Conservation (phyloP, 768 basidiomycete genomes). For the Lentinus brumalis region DNA sequence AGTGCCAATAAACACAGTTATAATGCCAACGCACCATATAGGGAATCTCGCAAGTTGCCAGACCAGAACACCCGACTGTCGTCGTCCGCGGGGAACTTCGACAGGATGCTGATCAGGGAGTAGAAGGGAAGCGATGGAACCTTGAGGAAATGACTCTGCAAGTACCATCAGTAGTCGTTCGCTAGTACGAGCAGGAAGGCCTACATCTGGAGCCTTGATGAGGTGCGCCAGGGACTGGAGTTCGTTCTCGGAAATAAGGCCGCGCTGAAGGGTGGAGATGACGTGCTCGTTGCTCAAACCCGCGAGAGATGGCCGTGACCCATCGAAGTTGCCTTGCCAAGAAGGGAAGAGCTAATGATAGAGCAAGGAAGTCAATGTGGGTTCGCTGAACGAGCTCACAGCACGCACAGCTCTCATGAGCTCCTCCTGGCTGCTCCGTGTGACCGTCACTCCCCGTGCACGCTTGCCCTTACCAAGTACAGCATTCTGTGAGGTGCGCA, state of each 20-base stretch:
- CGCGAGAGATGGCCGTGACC: slow-evolving; percentile 65
- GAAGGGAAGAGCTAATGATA: slow-evolving; percentile 68
- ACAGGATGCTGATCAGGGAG: slow-evolving; percentile 70
- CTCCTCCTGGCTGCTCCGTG: slow-evolving; percentile 77
- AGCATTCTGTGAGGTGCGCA: slow-evolving; percentile 57
- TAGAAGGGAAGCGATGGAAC: slow-evolving; percentile 82
- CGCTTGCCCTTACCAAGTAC: slow-evolving; percentile 79
- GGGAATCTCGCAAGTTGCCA: slow-evolving; percentile 55
- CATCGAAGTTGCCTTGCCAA: slow-evolving; percentile 78
- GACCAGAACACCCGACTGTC: slow-evolving; percentile 82
- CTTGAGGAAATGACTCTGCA: slow-evolving; percentile 83
- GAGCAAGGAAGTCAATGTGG: not conserved
- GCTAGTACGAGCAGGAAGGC: slow-evolving; percentile 26
- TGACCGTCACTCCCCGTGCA: slow-evolving; percentile 83
- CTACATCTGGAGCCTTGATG: slow-evolving; percentile 76
- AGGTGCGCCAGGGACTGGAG: slow-evolving; percentile 66
- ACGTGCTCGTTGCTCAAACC: slow-evolving; percentile 61
- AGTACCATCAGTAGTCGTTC: not conserved
- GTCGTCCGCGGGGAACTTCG: slow-evolving; percentile 76
- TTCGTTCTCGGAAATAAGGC: slow-evolving; percentile 68
- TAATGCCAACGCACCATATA: slow-evolving; percentile 56
- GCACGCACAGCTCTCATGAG: slow-evolving; percentile 73
- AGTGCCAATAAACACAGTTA: not conserved
- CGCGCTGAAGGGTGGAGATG: slow-evolving; percentile 60
- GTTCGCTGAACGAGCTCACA: not conserved